Evolutionary conservation across 1,284 basidiomycete species (phyloP).

Genomic region (Phellopilus nigrolimitatus): DNA sequence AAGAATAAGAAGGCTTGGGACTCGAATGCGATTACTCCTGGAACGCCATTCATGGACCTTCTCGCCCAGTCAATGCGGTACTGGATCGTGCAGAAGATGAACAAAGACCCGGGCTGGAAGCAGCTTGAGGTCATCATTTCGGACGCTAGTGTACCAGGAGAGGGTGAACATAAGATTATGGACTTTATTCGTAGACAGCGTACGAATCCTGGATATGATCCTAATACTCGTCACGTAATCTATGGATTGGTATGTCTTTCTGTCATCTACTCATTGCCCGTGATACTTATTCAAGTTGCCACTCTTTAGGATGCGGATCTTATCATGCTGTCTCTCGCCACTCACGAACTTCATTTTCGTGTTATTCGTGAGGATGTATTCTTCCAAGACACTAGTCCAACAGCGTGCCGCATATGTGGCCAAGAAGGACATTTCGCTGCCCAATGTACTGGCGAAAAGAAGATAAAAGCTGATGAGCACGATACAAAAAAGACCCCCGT

Average conservation of each 20-base stretch:
- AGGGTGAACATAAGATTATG: slow-evolving; percentile 99
- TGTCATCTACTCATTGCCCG: slow-evolving; percentile 18
- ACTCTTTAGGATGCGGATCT: slow-evolving; percentile 88
- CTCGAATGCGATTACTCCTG: slow-evolving; percentile 97
- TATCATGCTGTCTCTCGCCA: slow-evolving; percentile 97
- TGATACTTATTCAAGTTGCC: neutral
- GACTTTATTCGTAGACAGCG: slow-evolving; percentile 94
- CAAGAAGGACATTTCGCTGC: slow-evolving; percentile 93
- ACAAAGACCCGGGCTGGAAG: slow-evolving; percentile 95
- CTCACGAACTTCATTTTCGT: slow-evolving; percentile 97
- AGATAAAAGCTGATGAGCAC: slow-evolving; percentile 47
- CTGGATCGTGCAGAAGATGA: slow-evolving; percentile 96
- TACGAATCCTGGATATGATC: slow-evolving; percentile 82
- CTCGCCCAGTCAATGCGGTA: slow-evolving; percentile 87
- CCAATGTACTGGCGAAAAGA: slow-evolving; percentile 73
- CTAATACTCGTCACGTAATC: slow-evolving; percentile 95
- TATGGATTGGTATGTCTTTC: slow-evolving; percentile 80
- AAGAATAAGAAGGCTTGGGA: slow-evolving; percentile 91
- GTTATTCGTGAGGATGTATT: slow-evolving; percentile 99
- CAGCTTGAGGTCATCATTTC: slow-evolving; percentile 96
- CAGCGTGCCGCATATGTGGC: slow-evolving; percentile 87
- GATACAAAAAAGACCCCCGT: slow-evolving; percentile 60
- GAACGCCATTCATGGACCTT: slow-evolving; percentile 97
- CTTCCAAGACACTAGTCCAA: slow-evolving; percentile 70
- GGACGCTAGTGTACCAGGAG: slow-evolving; percentile 94